phyloP scores from a whole-genome alignment of 495 filamentous ascomycete species.

The Neurospora sp. region DNA sequence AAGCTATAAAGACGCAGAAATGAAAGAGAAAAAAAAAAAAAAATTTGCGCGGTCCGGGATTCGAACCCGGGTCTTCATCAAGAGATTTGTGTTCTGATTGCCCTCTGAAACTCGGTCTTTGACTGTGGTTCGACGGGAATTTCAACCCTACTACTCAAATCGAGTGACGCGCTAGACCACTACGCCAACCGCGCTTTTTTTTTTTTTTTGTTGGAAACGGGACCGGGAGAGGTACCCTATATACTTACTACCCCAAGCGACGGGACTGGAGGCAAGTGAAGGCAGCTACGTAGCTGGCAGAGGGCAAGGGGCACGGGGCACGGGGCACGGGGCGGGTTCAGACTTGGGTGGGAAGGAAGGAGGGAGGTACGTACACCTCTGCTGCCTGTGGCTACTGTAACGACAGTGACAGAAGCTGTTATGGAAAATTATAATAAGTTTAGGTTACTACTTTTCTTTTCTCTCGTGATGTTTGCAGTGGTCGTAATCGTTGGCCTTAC shows the following conservation, averaged over 20 bases:
- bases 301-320: background rate
- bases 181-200: background rate
- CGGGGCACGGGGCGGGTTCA: background rate
- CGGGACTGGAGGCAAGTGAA: too few relatives aligned
- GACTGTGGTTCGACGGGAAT: background rate
- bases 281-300: background rate
- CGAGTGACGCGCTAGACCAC: background rate
- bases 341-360: background rate
- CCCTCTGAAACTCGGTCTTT: background rate
- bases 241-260: background rate
- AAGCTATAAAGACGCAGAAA: background rate
- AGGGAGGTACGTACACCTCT: background rate
- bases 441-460: background rate
- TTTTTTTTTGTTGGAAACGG: background rate
- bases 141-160: background rate
- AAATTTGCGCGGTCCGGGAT: background rate
- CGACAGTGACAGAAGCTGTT: background rate
- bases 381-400: background rate
- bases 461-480: background rate
- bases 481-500: background rate
- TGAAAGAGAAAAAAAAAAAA: background rate
- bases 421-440: background rate
- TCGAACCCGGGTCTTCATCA: background rate
- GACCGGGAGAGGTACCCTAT: background rate
- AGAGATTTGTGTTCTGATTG: background rate